Evolutionary conservation across 139 green algal species (phyloP).

Genomic region (Gonium pectorale): DNA sequence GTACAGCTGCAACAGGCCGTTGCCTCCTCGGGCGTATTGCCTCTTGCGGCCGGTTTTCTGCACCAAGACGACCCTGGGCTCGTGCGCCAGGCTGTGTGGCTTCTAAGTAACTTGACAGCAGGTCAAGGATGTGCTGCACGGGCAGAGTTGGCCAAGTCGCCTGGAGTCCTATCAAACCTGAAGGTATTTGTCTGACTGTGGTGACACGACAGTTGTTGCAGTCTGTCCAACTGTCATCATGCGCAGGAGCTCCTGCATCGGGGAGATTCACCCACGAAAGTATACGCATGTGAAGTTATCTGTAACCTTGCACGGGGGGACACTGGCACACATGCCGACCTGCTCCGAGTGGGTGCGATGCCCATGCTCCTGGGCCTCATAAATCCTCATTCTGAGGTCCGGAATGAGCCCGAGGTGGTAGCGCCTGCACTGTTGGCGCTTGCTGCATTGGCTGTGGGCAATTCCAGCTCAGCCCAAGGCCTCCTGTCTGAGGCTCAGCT

Average conservation of each 20-base stretch:
- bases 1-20: background rate
- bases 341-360: background rate
- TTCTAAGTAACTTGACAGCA: slow-evolving; percentile 18
- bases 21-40: background rate
- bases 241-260: background rate
- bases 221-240: background rate
- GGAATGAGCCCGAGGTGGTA: background rate
- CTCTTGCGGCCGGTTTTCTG: background rate
- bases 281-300: background rate
- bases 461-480: background rate
- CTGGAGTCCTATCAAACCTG: background rate
- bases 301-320: slow-evolving; percentile 11
- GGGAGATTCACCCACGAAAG: background rate
- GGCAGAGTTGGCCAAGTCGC: background rate
- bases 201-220: background rate
- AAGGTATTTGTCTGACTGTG: background rate
- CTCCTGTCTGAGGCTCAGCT: background rate
- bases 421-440: slow-evolving; percentile 10
- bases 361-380: background rate
- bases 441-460: background rate
- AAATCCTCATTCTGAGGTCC: background rate
- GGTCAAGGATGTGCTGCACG: background rate
- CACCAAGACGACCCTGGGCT: background rate
- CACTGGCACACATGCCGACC: background rate
- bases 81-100: background rate